phyloP scores from a whole-genome alignment of 2,329 filamentous ascomycete genomes.

The Claviceps humidiphila region DNA sequence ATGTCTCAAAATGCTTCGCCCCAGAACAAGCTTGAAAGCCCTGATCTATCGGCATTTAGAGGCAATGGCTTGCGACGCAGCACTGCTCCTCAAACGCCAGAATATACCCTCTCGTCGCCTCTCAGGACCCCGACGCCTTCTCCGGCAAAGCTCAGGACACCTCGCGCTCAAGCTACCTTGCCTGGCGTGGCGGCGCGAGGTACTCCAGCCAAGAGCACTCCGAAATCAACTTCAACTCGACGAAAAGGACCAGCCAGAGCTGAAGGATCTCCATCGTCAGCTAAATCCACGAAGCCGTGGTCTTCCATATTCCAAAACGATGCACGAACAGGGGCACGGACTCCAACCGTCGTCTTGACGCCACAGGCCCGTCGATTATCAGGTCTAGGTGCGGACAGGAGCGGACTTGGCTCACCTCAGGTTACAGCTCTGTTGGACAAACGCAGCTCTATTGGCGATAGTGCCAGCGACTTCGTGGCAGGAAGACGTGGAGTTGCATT shows the following conservation, averaged over 20 bases:
- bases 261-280: slow-evolving; percentile 9
- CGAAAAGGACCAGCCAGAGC: slow-evolving; percentile 5
- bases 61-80: slow-evolving; percentile 37
- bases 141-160: slow-evolving; percentile 13
- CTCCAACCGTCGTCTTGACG: slow-evolving; percentile 50
- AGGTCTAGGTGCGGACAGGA: slow-evolving; percentile 55
- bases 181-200: background rate
- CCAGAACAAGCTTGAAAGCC: slow-evolving; percentile 31
- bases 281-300: slow-evolving; percentile 15
- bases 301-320: slow-evolving; percentile 39
- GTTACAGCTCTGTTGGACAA: slow-evolving; percentile 59
- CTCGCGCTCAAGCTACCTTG: slow-evolving; percentile 2
- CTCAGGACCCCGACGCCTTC: slow-evolving; percentile 11
- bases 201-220: slow-evolving; percentile 6
- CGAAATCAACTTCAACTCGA: slow-evolving; percentile 7
- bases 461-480: slow-evolving; percentile 49
- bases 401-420: slow-evolving; percentile 62
- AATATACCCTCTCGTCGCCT: slow-evolving; percentile 6
- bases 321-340: slow-evolving; percentile 39
- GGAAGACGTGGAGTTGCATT: slow-evolving; percentile 43
- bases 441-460: slow-evolving; percentile 57
- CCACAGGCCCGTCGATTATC: slow-evolving; percentile 40
- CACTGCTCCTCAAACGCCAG: slow-evolving; percentile 20
- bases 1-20: slow-evolving; percentile 18
- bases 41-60: slow-evolving; percentile 39